Base-by-base conservation (phyloP, 305 asterid species). In the Petunia hybrid region DNA sequence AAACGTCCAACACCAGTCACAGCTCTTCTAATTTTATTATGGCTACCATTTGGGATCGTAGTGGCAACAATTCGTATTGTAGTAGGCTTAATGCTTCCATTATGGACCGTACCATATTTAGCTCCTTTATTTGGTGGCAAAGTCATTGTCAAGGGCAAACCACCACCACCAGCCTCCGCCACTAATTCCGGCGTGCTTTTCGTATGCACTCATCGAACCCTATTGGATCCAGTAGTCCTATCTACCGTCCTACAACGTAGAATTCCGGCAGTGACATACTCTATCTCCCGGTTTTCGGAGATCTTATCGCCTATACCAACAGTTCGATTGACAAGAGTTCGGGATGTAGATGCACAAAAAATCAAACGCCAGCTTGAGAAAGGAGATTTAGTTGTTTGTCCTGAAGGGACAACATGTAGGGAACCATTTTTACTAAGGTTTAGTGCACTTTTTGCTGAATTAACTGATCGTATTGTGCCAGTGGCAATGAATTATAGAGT, bases 331-430 rank as follows among this genome's bases (percentile, higher is more conserved):
- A 95, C 98, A 0, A 82, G 98, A 57, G 86, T 86, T 43, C 74
- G 97, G 16, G 92, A 93, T 67, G 86, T 93, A 2, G 99, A 95
- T 13, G 93, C 95, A 0, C 85, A 77, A 12, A 90, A 84, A 53
- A 95, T 95, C 84, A 89, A 88, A 53, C 69, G 80, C 0, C 90
- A 91, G 48, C 93, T 95, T 2, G 90, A 87, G 48, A 87, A 88
- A 39, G 98, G 98, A 0, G 97, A 95, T 63, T 66, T 95, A 0
- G 97, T 84, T 0, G 95, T 93, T 6, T 95, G 99, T 83, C 99
- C 97, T 0, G 99, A 95, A 67, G 99, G 99, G 2, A 95, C 99
- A n/a, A 95, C 99, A 0, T 95, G 99, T 35, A 83, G 99, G 43
- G 99, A 95, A 76, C 98, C 99, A 0, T 95, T 93, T 64, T 84